Base-by-base conservation (phyloP, 352 stramenopile genomes). In the Phytophthora hybrid region DNA sequence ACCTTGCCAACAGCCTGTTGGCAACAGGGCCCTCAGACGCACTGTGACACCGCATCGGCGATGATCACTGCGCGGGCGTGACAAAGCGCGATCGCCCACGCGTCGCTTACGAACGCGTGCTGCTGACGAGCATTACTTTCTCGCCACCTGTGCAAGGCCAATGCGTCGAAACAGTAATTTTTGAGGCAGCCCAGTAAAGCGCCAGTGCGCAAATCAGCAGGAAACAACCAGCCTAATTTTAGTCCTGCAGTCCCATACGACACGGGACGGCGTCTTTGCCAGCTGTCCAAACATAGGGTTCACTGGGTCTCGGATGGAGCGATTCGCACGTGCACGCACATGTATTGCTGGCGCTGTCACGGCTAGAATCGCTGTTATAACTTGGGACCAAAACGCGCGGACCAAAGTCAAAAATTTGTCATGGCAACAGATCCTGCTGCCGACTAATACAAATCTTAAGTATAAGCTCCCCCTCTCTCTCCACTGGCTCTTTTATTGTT, bases 401-500 rank as follows among this genome's bases (percentile, higher is more conserved):
- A 49, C 41, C 41, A 49, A 49, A 49, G 16, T 21, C 16, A 49
- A 49, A 21, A 49, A 49, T 10, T 49, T 19, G 41, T 49, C 41
- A 19, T 49, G 6, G 14, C 14, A 49, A 21, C 41, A 49, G 41
- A 49, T 59, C 54, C n/a, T 26, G 13, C 5, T 5, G 18, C 16
- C 37, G 44, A 58, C 31, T 59, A 13, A 58, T 66, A 47, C 59
- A 59, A 52, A 66, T 59, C 32, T 10, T 4, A 29, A 52, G 29
- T 57, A 14, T 16, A 31, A 23, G 6, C 7, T 0, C 2, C 23
- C 13, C 16, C 41, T 69, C 66, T 51, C 66, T 74, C 46, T 21
- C 39, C 47, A 71, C 69, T 72, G 63, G 19, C 69, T 76, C 56
- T 73, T 72, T 71, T 69, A 51, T 63, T 56, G 21, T 56, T 60